A percentile compares a stretch with the other conserved stretches of the same genome.
phyloP scores from a whole-genome alignment of 2,329 filamentous ascomycete species.

The Aurifilum marmelostoma region DNA sequence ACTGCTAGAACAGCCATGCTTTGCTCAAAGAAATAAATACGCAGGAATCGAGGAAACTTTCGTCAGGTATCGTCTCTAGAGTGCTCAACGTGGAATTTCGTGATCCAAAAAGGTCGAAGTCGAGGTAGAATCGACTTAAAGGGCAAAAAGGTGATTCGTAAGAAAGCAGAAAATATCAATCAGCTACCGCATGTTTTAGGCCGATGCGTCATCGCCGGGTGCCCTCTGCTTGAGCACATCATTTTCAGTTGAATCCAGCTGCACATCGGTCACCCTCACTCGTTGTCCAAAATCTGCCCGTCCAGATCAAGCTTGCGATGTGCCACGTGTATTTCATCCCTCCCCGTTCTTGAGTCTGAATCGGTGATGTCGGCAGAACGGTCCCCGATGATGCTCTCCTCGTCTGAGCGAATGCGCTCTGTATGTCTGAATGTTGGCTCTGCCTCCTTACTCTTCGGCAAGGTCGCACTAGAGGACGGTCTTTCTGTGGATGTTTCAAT shows the following conservation, averaged over 20 bases:
- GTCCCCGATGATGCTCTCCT: neutral
- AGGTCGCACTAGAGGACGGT: conserved; percentile 18
- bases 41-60: neutral
- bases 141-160: neutral
- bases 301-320: neutral
- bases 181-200: neutral
- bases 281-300: neutral
- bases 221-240: neutral
- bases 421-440: conserved; percentile 20
- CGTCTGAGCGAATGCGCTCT: neutral
- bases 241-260: neutral
- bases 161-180: neutral
- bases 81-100: neutral
- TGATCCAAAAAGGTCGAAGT: neutral
- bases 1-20: neutral
- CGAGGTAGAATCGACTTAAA: neutral
- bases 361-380: neutral
- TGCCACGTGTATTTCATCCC: neutral
- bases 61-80: neutral
- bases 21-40: neutral
- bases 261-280: neutral
- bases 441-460: conserved; percentile 31
- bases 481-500: neutral
- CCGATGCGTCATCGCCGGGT: neutral
- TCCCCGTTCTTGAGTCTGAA: neutral